Base-by-base conservation (phyloP, 768 basidiomycete genomes). In the Cystobasidiopsis lactophilus region DNA sequence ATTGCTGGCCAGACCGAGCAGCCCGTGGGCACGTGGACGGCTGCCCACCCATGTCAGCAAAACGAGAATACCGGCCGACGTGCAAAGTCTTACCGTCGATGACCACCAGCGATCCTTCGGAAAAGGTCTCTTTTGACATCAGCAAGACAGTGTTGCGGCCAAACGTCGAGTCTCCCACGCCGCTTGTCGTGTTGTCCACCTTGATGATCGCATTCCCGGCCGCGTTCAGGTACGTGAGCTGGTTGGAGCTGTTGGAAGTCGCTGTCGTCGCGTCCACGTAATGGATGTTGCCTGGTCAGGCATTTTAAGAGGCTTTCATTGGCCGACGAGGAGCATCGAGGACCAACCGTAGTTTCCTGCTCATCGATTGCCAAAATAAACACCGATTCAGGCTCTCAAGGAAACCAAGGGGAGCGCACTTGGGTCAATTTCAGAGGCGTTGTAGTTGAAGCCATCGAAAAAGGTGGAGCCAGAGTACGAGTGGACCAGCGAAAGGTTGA, bases 151-250 rank as follows among this genome's bases (percentile, higher is more conserved):
- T 52, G 23, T 55, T 51, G 18, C 54, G 38, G 4, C 54, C 54
- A 30, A 55, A 55, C 3, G 40, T 55, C 14, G 54, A 39, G 27
- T 55, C 50, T 24, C 35, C 45, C 7, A 40, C 51, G 10, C 54
- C 54, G 29, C 18, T 69, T 1, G 77, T 70, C 27, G 72, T 74
- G 62, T 82, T 82, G 67, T 83, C 82, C 13, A 83, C 80, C 60
- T 73, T 75, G 62, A 84, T 78, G 60, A 84, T 75, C 1, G 80
- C 81, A 55, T 79, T 78, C 14, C 77, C 78, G 2, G 79, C 78
- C 18, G 68, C 57, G 57, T 83, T 77, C 40, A 80, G 72, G 59
- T 72, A 80, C 1, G 78, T 73, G 33, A 82, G 74, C 52, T 73
- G 33, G 33, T 35, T 65, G 35, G 71, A 66, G n/a, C n/a, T n/a